Conservation (phyloP, 306 rosid genomes). For the Erythrophleum fordii region DNA sequence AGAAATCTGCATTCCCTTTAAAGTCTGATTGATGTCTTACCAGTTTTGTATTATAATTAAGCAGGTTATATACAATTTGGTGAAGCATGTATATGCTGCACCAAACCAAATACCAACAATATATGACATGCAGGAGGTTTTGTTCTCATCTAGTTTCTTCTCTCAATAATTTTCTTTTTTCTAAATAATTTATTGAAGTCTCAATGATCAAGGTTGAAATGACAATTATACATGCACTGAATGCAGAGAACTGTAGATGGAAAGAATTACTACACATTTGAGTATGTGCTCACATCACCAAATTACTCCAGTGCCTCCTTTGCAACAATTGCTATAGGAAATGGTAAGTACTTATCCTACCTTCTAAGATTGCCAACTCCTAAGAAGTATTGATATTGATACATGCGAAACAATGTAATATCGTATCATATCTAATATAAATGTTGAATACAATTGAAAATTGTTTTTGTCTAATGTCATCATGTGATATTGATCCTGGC, state of each 20-base stretch:
- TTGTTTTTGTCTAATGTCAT: neutral
- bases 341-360: slow-evolving; percentile 55
- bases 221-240: neutral
- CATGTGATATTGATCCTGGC: neutral
- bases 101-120: slow-evolving; percentile 82
- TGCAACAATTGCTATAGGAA: slow-evolving; percentile 87
- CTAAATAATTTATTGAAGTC: neutral
- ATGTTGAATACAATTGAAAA: neutral
- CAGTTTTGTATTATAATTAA: neutral
- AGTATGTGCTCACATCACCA: slow-evolving; percentile 71
- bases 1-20: neutral
- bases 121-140: slow-evolving; percentile 81
- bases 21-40: slow-evolving; percentile 26
- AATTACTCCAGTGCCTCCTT: slow-evolving; percentile 71
- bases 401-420: no score
- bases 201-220: slow-evolving; percentile 9
- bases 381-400: neutral
- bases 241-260: slow-evolving; percentile 78
- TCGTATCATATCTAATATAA: no score
- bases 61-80: slow-evolving; percentile 71
- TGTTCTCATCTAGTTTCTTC: slow-evolving; percentile 29
- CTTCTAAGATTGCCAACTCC: neutral
- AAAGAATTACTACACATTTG: slow-evolving; percentile 86
- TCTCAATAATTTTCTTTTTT: neutral
- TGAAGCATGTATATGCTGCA: slow-evolving; percentile 76